Conservation (phyloP, 148 eudicot genomes). For the Rhododendron griersonianum region DNA sequence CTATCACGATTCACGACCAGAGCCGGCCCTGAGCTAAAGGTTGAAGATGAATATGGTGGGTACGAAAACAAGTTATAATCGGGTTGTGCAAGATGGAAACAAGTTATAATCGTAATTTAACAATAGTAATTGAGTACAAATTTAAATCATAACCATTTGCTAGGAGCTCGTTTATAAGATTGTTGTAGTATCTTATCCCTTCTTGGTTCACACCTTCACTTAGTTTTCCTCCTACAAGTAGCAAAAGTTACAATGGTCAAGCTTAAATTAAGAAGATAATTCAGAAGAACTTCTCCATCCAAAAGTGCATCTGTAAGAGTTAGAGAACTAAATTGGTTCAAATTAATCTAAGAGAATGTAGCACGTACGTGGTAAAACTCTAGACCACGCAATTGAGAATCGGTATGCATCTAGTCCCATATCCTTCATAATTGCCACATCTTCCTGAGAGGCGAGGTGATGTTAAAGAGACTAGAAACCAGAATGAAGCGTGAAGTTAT, state of each 20-base stretch:
- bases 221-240: conserved; percentile 41
- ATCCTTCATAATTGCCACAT: conserved; percentile 30
- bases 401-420: conserved; percentile 28
- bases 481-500: no score
- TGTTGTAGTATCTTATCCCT: conserved; percentile 54
- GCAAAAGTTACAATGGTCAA: background rate
- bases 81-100: no score
- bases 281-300: background rate
- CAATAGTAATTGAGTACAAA: background rate
- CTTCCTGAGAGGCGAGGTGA: conserved; percentile 19
- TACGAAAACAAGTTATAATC: no score
- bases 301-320: background rate
- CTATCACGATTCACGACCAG: no score
- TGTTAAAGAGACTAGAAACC: background rate
- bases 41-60: no score
- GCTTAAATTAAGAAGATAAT: background rate
- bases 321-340: no score
- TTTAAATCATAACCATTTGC: conserved; percentile 28
- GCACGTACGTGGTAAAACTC: conserved; percentile 28
- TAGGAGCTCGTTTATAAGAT: conserved; percentile 44
- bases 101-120: no score
- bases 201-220: conserved; percentile 42
- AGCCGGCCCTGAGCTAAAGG: no score
- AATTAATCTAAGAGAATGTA: background rate
- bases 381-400: conserved; percentile 34